Conservation (phyloP, 768 basidiomycete species). For the Boletales sp. region DNA sequence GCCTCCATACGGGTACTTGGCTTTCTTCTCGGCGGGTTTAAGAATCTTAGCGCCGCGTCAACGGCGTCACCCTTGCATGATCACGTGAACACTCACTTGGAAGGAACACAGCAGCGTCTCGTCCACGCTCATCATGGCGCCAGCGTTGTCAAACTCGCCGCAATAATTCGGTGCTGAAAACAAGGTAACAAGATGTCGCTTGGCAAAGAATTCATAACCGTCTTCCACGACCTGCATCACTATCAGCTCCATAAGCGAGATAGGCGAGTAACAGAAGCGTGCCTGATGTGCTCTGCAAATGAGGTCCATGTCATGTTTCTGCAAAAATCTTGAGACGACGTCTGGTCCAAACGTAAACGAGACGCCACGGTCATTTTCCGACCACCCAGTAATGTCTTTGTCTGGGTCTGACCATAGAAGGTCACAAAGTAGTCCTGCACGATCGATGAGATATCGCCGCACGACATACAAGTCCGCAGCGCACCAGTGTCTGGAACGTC, state of each 20-base stretch:
- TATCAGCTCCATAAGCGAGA: slow-evolving; percentile 2
- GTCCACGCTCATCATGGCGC: slow-evolving; percentile 99
- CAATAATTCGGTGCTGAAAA: slow-evolving; percentile 97
- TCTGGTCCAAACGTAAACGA: slow-evolving; percentile 99
- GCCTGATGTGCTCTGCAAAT: slow-evolving; percentile 99
- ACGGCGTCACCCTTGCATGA: background rate
- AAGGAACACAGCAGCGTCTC: slow-evolving; percentile 97
- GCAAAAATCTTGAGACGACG: slow-evolving; percentile 95
- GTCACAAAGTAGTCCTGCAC: slow-evolving; percentile 85
- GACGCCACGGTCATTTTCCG: slow-evolving; percentile 98
- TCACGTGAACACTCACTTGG: slow-evolving; percentile 60
- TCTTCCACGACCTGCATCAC: slow-evolving; percentile 86
- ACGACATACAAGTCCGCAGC: slow-evolving; percentile 11
- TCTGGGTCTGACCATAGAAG: slow-evolving; percentile 99
- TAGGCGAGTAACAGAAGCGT: slow-evolving; percentile 30
- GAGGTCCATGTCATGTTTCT: slow-evolving; percentile 99
- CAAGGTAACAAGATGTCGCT: slow-evolving; percentile 92
- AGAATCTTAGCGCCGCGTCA: slow-evolving; percentile 61
- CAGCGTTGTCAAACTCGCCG: slow-evolving; percentile 98
- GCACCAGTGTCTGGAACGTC: slow-evolving; percentile 97
- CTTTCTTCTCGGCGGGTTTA: slow-evolving; percentile 99
- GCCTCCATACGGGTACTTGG: slow-evolving; percentile 86
- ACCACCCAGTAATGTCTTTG: slow-evolving; percentile 99
- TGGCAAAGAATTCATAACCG: slow-evolving; percentile 98
- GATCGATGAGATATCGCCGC: slow-evolving; percentile 3